phyloP scores from a whole-genome alignment of 2,329 filamentous ascomycete genomes.

The Aspergillus felis region DNA sequence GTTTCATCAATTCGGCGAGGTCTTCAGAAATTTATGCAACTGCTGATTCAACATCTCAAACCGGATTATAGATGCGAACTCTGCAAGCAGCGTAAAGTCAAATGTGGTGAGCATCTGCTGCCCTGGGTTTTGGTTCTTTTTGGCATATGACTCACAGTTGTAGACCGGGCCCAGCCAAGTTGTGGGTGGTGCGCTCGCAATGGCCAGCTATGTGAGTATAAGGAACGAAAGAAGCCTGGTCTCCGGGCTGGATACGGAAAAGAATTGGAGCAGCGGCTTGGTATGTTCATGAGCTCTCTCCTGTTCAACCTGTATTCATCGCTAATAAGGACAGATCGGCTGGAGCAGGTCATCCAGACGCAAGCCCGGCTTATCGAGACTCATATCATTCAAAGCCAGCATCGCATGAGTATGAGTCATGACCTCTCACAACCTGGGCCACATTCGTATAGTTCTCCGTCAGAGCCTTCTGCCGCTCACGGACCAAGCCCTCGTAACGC shows the following conservation, averaged over 20 bases:
- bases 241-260: slow-evolving; percentile 64
- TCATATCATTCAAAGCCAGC: slow-evolving; percentile 43
- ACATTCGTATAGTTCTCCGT: slow-evolving; percentile 45
- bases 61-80: slow-evolving; percentile 35
- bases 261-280: slow-evolving; percentile 66
- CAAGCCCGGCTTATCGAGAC: slow-evolving; percentile 65
- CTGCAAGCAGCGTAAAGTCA: slow-evolving; percentile 45
- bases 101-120: slow-evolving; percentile 36
- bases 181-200: slow-evolving; percentile 70
- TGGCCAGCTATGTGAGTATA: slow-evolving; percentile 63
- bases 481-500: slow-evolving; percentile 55
- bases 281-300: slow-evolving; percentile 19
- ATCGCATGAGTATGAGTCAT: slow-evolving; percentile 22
- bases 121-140: background rate
- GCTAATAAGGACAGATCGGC: slow-evolving; percentile 47
- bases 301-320: background rate
- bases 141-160: background rate
- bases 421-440: slow-evolving; percentile 23
- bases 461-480: slow-evolving; percentile 48
- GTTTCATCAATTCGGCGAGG: background rate
- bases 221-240: slow-evolving; percentile 67
- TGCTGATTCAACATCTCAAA: background rate
- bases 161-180: slow-evolving; percentile 54
- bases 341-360: slow-evolving; percentile 62
- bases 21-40: too few relatives aligned